These are phyloP conservation scores for Leptographium radiaticola DNA, from an alignment of 2,329 filamentous ascomycete species.

Conservation along the genomic window DNA sequence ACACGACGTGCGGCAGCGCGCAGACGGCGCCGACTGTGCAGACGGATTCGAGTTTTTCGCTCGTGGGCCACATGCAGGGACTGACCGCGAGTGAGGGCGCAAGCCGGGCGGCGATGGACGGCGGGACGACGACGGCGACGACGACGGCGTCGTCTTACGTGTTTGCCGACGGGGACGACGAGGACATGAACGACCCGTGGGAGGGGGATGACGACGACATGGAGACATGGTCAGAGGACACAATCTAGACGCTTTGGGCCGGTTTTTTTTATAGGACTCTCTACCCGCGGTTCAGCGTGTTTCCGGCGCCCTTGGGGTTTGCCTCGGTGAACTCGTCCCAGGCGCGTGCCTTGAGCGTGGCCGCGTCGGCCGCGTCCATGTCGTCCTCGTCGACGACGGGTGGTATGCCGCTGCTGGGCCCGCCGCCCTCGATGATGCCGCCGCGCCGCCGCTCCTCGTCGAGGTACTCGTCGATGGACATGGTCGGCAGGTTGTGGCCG, in stretches of 20 bases:
- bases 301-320: constrained; percentile 73
- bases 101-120: background rate
- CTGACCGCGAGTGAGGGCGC: background rate
- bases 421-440: constrained; percentile 83
- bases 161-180: background rate
- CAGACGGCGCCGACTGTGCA: constrained; percentile 1
- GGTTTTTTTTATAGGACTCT: background rate
- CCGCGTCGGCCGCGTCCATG: constrained; percentile 71
- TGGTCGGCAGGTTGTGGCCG: constrained; percentile 88
- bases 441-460: constrained; percentile 78
- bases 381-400: constrained; percentile 82
- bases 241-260: too few species aligned
- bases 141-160: background rate
- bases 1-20: constrained; percentile 12
- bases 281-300: constrained; percentile 64
- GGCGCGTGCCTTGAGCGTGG: constrained; percentile 82
- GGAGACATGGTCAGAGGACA: constrained; percentile 9
- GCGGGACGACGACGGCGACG: background rate
- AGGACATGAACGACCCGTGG: constrained; percentile 4
- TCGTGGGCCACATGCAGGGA: background rate
- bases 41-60: background rate
- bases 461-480: constrained; percentile 95
- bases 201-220: constrained; percentile 11
- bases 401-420: constrained; percentile 54
- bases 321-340: constrained; percentile 94